Evolutionary conservation across 106 monocot species (phyloP).

Genomic region (Iris macrosiphon): DNA sequence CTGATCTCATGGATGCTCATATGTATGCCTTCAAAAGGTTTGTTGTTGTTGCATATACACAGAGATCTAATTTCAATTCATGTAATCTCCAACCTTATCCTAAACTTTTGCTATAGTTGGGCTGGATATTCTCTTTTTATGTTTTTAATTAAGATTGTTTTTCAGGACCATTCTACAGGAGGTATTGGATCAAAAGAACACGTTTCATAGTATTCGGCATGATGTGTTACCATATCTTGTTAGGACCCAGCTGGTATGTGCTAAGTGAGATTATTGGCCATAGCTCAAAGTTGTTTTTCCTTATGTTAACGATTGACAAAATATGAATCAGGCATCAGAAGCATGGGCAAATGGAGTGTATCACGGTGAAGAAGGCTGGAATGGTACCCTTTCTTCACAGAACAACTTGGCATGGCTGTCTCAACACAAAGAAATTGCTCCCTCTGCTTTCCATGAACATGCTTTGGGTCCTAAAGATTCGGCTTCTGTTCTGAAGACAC

Average conservation of each 20-base stretch:
- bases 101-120: background rate
- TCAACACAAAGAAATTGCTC: slow-evolving; percentile 46
- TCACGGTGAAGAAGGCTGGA: slow-evolving; percentile 34
- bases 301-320: slow-evolving; percentile 3
- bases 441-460: slow-evolving; percentile 39
- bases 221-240: slow-evolving; percentile 95
- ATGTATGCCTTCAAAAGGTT: slow-evolving; percentile 98
- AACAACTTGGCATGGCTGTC: slow-evolving; percentile 52
- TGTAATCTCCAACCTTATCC: background rate
- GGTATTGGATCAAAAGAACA: slow-evolving; percentile 67
- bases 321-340: slow-evolving; percentile 60
- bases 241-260: slow-evolving; percentile 85
- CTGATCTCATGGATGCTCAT: slow-evolving; percentile 99
- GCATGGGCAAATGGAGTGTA: slow-evolving; percentile 28
- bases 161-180: slow-evolving; percentile 70
- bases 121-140: background rate
- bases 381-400: slow-evolving; percentile 24
- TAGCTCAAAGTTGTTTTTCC: background rate
- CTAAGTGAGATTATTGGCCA: background rate
- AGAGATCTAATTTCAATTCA: background rate
- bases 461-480: slow-evolving; percentile 20
- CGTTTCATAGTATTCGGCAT: slow-evolving; percentile 81
- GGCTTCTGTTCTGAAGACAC: slow-evolving; percentile 33
- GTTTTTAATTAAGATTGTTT: slow-evolving; percentile 1
- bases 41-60: background rate